These are phyloP conservation scores for Colletotrichum ledebouriae DNA, from an alignment of 2,329 filamentous ascomycete genomes.

Conservation along the genomic window DNA sequence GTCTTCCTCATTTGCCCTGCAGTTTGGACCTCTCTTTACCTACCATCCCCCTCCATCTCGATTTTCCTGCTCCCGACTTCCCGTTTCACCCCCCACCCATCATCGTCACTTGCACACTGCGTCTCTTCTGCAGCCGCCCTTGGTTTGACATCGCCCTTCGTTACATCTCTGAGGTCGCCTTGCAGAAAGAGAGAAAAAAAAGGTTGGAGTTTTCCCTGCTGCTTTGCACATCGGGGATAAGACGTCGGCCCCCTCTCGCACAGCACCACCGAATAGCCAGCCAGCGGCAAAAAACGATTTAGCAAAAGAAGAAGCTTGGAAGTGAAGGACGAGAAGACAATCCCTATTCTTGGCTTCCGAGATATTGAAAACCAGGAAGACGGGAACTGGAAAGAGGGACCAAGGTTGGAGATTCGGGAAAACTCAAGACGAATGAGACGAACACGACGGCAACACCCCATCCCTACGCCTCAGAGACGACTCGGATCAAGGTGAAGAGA, in stretches of 20 bases:
- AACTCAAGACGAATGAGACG: constrained; percentile 32
- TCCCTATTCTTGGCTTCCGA: not conserved
- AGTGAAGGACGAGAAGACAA: not conserved
- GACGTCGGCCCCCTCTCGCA: constrained; percentile 26
- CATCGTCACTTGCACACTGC: not conserved
- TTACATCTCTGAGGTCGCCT: constrained; percentile 25
- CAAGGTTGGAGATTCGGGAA: not conserved
- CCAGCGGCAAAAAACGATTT: constrained; percentile 21
- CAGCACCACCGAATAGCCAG: constrained; percentile 24
- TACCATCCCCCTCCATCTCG: constrained; percentile 15
- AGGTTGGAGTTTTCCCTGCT: constrained; percentile 20
- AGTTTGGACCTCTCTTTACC: not conserved
- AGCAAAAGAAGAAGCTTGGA: constrained; percentile 19
- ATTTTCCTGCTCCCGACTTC: not conserved
- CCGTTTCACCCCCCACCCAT: not conserved
- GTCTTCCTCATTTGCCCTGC: not conserved
- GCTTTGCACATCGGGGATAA: constrained; percentile 22
- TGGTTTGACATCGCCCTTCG: constrained; percentile 7
- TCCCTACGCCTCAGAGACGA: constrained; percentile 19
- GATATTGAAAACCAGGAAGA: not conserved
- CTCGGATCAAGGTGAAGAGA: constrained; percentile 11
- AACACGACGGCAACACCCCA: constrained; percentile 15
- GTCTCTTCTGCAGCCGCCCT: constrained; percentile 19
- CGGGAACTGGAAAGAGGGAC: not conserved
- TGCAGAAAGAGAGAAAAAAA: constrained; percentile 14